Evolutionary conservation across 768 basidiomycete genomes (phyloP), one percentile per base, ranked within the genome.

Genomic region (Lentinus tigrinus): DNA sequence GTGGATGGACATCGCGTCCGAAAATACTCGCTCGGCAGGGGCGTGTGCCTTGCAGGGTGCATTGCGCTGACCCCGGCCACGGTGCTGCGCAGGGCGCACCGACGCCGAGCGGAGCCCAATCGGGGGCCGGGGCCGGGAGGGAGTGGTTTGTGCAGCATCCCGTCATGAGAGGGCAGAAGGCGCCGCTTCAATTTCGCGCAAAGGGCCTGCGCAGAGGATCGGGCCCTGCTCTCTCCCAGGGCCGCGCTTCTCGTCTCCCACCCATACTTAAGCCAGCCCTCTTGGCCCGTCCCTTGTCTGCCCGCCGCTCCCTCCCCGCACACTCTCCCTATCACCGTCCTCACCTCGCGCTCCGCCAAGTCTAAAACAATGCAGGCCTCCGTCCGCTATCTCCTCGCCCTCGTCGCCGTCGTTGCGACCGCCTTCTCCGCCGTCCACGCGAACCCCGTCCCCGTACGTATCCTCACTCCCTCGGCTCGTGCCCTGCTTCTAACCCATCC

Each of bases 311-410:
- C 47, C 48, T 24, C 10, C 39, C 51, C 51, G 24, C 11, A n/a
- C 42, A n/a, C 50, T 40, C 39, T 46, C 47, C 31, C 46, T 24
- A 46, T 7, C 47, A n/a, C n/a, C 10, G 36, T 11, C 46, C 23
- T 7, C 47, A 17, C 47, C 7, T 3, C 54, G 28, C 52, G 11
- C 47, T 16, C 26, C 57, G 3, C 14, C 28, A 28, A n/a, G 23
- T 31, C 37, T 16, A 49, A 17, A 37, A 49, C 44, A 19, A 61
- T 61, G 60, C 60, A 56, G 51, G 26, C 55, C 39, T 49, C 60
- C 46, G 21, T 61, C 60, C 60, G 60, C 55, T 57, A 57, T 54
- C 11, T 61, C 55, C 60, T 61, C 54, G 56, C 60, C 51, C 23
- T 49, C 60, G 60, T 52, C 60, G 60, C 54, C 60, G 16, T 56